Percentiles rank a stretch among this genome's conserved stretches.
Conservation (phyloP, 768 basidiomycete genomes). For the Suillus spraguei region DNA sequence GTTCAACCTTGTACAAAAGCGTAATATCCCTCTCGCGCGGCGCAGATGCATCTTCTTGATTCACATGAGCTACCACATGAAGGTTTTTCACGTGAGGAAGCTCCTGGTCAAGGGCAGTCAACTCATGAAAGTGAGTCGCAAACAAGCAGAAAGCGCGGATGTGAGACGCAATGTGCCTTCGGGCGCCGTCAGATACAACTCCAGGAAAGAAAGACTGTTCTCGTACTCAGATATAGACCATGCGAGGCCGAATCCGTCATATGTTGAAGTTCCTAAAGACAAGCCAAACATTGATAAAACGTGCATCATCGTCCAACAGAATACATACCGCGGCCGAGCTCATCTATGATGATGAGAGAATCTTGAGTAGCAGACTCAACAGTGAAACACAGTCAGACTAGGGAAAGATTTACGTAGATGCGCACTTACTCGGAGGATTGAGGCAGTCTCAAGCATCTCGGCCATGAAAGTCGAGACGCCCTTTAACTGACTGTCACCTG, state of each 20-base stretch:
- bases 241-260: slow-evolving; percentile 96
- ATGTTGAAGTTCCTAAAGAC: slow-evolving; percentile 85
- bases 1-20: slow-evolving; percentile 70
- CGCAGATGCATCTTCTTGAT: slow-evolving; percentile 41
- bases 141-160: slow-evolving; percentile 96
- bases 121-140: slow-evolving; percentile 97
- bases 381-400: background rate
- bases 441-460: slow-evolving; percentile 98
- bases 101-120: slow-evolving; percentile 89
- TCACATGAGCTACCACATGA: slow-evolving; percentile 94
- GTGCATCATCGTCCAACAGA: background rate
- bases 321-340: slow-evolving; percentile 79
- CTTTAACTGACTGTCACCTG: slow-evolving; percentile 96
- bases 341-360: slow-evolving; percentile 96
- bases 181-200: background rate
- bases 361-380: slow-evolving; percentile 85
- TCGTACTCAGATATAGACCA: slow-evolving; percentile 98
- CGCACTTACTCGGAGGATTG: slow-evolving; percentile 75
- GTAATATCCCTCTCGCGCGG: slow-evolving; percentile 76
- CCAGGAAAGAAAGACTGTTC: background rate
- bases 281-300: slow-evolving; percentile 1
- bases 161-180: slow-evolving; percentile 88
- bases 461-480: slow-evolving; percentile 99
- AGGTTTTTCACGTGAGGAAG: slow-evolving; percentile 88
- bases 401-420: background rate